A percentile compares a stretch with the other conserved stretches of the same genome.
Conservation (phyloP, 1,284 basidiomycete species). For the Omphalotus olearius region DNA sequence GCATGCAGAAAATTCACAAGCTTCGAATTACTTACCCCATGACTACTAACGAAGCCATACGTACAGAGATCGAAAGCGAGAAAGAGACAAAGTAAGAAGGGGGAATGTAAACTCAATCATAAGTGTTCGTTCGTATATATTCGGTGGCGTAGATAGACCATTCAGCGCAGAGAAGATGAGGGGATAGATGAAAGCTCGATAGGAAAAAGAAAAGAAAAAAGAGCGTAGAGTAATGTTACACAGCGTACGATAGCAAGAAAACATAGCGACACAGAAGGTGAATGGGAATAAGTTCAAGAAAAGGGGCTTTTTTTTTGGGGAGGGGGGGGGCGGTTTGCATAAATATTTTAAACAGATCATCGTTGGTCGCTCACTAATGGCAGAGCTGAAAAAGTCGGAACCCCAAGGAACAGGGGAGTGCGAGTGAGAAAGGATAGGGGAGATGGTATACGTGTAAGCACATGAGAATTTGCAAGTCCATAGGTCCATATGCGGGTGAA, state of each 20-base stretch:
- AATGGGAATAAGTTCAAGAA: conserved; percentile 7
- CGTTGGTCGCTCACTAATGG: too few species aligned
- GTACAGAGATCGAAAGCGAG: not conserved
- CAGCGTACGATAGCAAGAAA: conserved; percentile 1
- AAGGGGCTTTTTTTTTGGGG: not conserved
- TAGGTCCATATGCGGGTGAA: not conserved
- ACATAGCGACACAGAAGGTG: conserved; percentile 5
- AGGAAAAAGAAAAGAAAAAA: not conserved
- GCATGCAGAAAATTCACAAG: too few species aligned
- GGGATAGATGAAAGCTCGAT: too few species aligned
- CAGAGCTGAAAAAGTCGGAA: not conserved
- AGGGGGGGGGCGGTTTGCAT: not conserved
- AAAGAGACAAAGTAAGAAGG: not conserved
- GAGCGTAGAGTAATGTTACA: not conserved
- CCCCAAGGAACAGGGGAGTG: not conserved
- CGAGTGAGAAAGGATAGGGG: not conserved
- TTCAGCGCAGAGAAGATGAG: too few species aligned
- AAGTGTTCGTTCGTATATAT: too few species aligned
- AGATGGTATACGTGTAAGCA: not conserved
- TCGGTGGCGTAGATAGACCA: too few species aligned
- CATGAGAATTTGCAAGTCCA: not conserved
- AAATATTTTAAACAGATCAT: not conserved
- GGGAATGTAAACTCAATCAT: not conserved
- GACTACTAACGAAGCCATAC: too few species aligned
- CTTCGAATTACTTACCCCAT: too few species aligned